Conservation (phyloP, 2,329 filamentous ascomycete species). For the Aspergillus hiratsukae region DNA sequence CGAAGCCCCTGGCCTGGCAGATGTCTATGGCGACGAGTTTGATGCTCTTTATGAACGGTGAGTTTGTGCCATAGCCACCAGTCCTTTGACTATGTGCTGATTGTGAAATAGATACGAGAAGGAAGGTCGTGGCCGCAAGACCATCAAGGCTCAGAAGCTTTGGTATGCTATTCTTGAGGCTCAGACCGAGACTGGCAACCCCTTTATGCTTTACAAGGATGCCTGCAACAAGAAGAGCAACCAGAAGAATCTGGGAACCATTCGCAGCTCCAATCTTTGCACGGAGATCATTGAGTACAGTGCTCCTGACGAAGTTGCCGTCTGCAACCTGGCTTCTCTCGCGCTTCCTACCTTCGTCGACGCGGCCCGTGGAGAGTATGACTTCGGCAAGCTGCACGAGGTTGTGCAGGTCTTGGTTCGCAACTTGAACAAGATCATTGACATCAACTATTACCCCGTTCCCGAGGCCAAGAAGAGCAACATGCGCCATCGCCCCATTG, state of each 20-base stretch:
- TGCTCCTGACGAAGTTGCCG: constrained; percentile 94
- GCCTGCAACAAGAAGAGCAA: constrained; percentile 98
- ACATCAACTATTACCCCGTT: constrained; percentile 98
- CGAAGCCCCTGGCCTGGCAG: constrained; percentile 89
- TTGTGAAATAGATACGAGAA: constrained; percentile 65
- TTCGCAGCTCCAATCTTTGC: constrained; percentile 97
- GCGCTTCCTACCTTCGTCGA: constrained; percentile 90
- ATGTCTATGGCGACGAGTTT: constrained; percentile 97
- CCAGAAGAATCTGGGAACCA: constrained; percentile 98
- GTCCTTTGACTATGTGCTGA: constrained; percentile 6
- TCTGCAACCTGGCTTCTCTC: constrained; percentile 95
- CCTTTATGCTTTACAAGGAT: constrained; percentile 99
- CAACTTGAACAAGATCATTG: constrained; percentile 98
- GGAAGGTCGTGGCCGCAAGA: constrained; percentile 82
- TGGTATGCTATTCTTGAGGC: constrained; percentile 99
- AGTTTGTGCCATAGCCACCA: constrained; percentile 6
- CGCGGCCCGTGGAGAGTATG: constrained; percentile 75
- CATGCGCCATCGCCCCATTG: constrained; percentile 92
- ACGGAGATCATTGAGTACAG: constrained; percentile 98
- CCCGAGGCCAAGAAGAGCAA: constrained; percentile 91
- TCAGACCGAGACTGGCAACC: constrained; percentile 97
- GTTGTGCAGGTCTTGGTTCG: constrained; percentile 87
- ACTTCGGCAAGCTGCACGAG: constrained; percentile 96
- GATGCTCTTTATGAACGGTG: constrained; percentile 78
- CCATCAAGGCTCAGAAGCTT: constrained; percentile 94